phyloP scores from a whole-genome alignment of 345 rosid genomes.

The Geranium rotundifolium region DNA sequence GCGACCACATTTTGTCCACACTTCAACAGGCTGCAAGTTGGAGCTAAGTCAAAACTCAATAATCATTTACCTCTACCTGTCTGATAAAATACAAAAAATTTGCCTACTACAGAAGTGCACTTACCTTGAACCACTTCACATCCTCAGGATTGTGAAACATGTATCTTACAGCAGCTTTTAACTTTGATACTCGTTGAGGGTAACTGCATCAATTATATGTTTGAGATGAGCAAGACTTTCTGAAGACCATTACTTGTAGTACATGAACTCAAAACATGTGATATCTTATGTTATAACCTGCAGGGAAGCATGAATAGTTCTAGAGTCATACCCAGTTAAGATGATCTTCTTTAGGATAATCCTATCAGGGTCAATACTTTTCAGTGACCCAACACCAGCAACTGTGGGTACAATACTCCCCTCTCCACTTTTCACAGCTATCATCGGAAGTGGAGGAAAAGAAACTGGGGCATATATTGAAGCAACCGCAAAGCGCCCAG shows the following conservation, averaged over 20 bases:
- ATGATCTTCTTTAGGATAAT: conserved; percentile 76
- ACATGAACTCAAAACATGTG: background rate
- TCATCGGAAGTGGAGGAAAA: conserved; percentile 74
- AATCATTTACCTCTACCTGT: background rate
- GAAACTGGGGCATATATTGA: conserved; percentile 81
- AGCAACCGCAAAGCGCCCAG: conserved; percentile 68
- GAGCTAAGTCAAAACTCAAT: background rate
- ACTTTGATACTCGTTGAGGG: conserved; percentile 82
- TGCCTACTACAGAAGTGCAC: background rate
- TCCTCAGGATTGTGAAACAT: conserved; percentile 96
- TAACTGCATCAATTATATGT: conserved; percentile 38
- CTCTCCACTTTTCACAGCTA: conserved; percentile 50
- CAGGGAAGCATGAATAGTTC: background rate
- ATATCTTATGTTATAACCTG: background rate
- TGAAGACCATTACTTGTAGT: background rate
- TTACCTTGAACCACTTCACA: conserved; percentile 94
- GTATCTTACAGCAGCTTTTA: conserved; percentile 70
- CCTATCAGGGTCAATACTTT: conserved; percentile 69
- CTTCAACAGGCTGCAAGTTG: conserved; percentile 76
- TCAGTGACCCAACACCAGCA: conserved; percentile 89
- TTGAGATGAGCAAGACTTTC: background rate
- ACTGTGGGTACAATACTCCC: conserved; percentile 38
- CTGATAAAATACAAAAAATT: background rate
- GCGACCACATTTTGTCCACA: conserved; percentile 68
- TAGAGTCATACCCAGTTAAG: conserved; percentile 64